Evolutionary conservation across 2,329 filamentous ascomycete genomes (phyloP), one percentile per base, ranked within the genome.

Genomic region (Thyridium curvatum): DNA sequence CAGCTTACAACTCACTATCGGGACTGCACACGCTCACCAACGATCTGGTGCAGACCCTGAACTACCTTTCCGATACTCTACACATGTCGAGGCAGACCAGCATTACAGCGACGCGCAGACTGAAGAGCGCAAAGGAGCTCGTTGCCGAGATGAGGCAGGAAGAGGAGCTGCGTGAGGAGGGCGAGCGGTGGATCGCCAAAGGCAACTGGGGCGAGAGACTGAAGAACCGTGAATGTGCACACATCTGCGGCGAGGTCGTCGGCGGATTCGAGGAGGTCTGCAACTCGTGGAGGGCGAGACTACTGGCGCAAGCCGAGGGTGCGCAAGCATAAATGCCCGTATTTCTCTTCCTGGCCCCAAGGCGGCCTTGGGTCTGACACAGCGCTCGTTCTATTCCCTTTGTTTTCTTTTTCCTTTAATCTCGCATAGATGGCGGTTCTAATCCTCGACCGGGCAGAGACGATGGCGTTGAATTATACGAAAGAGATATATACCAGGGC

Each of bases 21-120:
- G 73, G 77, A 16, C 71, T 91, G 37, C 82, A 87, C 55, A 71
- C 76, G 7, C 71, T 86, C 46, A 90, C 85, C 0, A 69, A 77
- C 18, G 84, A 89, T 45, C 67, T 91, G 18, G 77, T 91, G 8
- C 77, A 87, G 52, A 86, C 87, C 7, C 75, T 98, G 34, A 88
- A 87, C 50, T 84, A 88, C 48, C 71, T 98, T 4, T 88, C 86
- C 7, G 93, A 98, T 58, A 90, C 87, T 4, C 71, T 98, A 28
- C 91, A 97, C 61, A 95, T 97, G 83, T 89, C 85, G 26, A 82
- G 88, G 12, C 91, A 97, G 61, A 85, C 86, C 1, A 93, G 87
- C 0, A 84, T 81, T 3, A 84, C 84, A 9, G 93, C 91, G 2
- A 82, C 84, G 3, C 73, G 93, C 40, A 77, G 88, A 33, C 67